Conservation (phyloP, 495 filamentous ascomycete species). For the Trypethelium eluteriae region DNA sequence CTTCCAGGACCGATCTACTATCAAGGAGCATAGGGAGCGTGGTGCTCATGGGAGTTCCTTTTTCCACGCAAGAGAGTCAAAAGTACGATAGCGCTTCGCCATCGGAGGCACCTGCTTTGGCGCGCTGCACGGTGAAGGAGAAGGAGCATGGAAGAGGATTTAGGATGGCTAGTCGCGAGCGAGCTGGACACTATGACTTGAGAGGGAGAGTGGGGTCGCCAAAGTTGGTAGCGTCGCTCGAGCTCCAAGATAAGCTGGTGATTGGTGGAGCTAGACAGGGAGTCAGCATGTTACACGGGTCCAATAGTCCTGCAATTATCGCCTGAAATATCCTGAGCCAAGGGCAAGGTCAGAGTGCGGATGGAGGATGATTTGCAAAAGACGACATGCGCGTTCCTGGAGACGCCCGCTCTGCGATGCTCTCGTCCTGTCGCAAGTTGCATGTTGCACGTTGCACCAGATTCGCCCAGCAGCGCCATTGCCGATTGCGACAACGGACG, state of each 20-base stretch:
- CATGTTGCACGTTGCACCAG: slow-evolving; percentile 9
- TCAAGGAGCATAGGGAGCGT: too few relatives aligned
- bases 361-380: background rate
- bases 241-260: background rate
- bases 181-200: background rate
- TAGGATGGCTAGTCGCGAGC: background rate
- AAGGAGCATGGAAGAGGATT: background rate
- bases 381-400: background rate
- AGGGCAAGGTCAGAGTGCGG: background rate
- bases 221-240: slow-evolving; percentile 8
- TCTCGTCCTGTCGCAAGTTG: background rate
- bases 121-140: slow-evolving; percentile 2
- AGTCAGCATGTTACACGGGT: slow-evolving; percentile 1
- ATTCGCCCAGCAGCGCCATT: slow-evolving; percentile 9
- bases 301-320: slow-evolving; percentile 13
- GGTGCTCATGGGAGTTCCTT: background rate
- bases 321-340: slow-evolving; percentile 4
- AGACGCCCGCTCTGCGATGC: background rate
- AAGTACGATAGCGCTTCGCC: background rate
- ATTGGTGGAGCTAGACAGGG: slow-evolving; percentile 3
- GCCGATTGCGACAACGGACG: slow-evolving; percentile 10
- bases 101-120: slow-evolving; percentile 2
- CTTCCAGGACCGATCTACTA: too few relatives aligned
- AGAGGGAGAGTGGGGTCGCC: background rate
- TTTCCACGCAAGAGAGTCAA: background rate